Evolutionary conservation across 2,329 filamentous ascomycete species (phyloP).

Genomic region (Hymenoscyphus infarciens): DNA sequence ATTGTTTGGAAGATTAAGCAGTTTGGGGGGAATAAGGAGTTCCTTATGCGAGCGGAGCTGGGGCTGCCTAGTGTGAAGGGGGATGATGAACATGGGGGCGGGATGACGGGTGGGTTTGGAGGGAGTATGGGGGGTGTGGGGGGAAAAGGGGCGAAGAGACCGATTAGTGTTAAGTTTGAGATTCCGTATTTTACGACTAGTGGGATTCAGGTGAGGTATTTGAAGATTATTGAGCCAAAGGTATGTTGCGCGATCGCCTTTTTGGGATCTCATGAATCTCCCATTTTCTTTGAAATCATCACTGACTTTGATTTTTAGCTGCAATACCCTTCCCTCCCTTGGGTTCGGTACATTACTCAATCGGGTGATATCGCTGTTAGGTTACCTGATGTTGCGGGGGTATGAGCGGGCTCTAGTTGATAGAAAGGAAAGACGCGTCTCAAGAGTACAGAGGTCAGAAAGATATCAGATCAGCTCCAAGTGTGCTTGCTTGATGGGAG

Average conservation of each 20-base stretch:
- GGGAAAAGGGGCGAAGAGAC: slow-evolving; percentile 85
- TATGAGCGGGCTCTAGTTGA: slow-evolving; percentile 12
- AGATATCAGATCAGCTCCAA: too few species aligned
- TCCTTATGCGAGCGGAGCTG: slow-evolving; percentile 95
- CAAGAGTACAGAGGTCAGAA: too few species aligned
- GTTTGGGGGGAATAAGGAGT: slow-evolving; percentile 97
- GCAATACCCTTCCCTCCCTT: slow-evolving; percentile 96
- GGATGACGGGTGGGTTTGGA: slow-evolving; percentile 96
- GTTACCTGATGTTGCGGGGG: slow-evolving; percentile 63
- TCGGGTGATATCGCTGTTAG: slow-evolving; percentile 94
- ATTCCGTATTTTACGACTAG: slow-evolving; percentile 99
- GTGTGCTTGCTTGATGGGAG: too few species aligned
- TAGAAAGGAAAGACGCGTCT: background rate
- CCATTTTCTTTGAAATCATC: slow-evolving; percentile 2
- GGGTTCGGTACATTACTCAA: slow-evolving; percentile 98
- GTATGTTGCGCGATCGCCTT: slow-evolving; percentile 47
- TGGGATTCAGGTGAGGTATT: slow-evolving; percentile 94
- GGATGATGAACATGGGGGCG: slow-evolving; percentile 91
- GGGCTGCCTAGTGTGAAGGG: slow-evolving; percentile 91
- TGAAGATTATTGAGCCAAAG: slow-evolving; percentile 99
- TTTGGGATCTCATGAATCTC: background rate
- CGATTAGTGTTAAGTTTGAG: slow-evolving; percentile 99
- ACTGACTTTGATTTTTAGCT: slow-evolving; percentile 52
- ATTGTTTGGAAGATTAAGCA: slow-evolving; percentile 99
- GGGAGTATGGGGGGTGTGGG: slow-evolving; percentile 92